Conservation (phyloP, 257 asterid species). For the Primulina eburnea region DNA sequence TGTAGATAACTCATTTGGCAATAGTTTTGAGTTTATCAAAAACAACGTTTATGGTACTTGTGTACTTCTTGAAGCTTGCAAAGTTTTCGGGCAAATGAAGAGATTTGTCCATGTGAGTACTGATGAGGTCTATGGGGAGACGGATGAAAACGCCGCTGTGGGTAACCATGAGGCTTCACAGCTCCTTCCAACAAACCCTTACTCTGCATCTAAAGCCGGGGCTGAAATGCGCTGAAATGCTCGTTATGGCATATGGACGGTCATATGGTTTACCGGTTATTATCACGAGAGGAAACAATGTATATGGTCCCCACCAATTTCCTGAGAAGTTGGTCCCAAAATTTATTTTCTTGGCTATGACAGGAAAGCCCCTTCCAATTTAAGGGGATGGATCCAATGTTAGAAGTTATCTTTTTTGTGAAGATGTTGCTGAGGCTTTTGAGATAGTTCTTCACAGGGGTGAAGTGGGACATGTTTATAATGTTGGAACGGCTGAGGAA, state of each 20-base stretch:
- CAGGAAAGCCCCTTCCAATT: slow-evolving; percentile 38
- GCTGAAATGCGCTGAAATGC: slow-evolving; percentile 62
- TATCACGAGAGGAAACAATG: slow-evolving; percentile 51
- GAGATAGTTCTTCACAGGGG: slow-evolving; percentile 43
- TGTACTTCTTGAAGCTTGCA: slow-evolving; percentile 46
- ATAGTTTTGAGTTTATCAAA: slow-evolving; percentile 41
- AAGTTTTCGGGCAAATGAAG: slow-evolving; percentile 31
- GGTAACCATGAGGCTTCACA: slow-evolving; percentile 46
- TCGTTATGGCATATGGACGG: slow-evolving; percentile 46
- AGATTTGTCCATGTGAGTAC: slow-evolving; percentile 52
- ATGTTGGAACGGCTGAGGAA: slow-evolving; percentile 42
- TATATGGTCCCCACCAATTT: slow-evolving; percentile 44
- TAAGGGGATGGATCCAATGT: slow-evolving; percentile 47
- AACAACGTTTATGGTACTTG: slow-evolving; percentile 43
- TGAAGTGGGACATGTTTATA: slow-evolving; percentile 44
- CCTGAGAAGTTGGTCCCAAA: slow-evolving; percentile 45
- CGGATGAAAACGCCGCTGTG: slow-evolving; percentile 42
- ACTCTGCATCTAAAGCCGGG: slow-evolving; percentile 52
- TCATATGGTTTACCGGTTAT: slow-evolving; percentile 48
- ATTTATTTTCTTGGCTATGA: slow-evolving; percentile 45
- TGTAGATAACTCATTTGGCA: slow-evolving; percentile 45
- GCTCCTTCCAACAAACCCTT: slow-evolving; percentile 52
- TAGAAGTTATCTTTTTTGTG: slow-evolving; percentile 45
- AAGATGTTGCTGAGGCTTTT: slow-evolving; percentile 48
- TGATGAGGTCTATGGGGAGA: slow-evolving; percentile 55